Conservation (phyloP, 1,284 basidiomycete species). For the Ceratorhiza oryzae-sativae region DNA sequence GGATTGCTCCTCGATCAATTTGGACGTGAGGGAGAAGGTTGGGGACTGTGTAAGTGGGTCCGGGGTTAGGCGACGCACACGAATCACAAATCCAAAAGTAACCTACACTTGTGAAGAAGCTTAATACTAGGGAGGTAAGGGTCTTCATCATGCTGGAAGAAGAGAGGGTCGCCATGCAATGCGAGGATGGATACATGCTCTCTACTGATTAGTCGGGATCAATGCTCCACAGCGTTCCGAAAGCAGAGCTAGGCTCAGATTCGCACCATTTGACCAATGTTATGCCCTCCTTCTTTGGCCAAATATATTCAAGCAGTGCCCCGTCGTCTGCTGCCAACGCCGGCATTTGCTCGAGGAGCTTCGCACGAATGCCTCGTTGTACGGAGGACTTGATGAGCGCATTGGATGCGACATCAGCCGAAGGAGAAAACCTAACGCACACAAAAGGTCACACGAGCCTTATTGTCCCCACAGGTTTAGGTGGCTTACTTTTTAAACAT, state of each 20-base stretch:
- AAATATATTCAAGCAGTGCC: conserved; percentile 87
- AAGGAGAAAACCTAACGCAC: conserved; percentile 75
- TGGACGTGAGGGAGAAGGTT: conserved; percentile 86
- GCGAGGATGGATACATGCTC: conserved; percentile 95
- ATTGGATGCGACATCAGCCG: conserved; percentile 89
- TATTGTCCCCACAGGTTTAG: conserved; percentile 9
- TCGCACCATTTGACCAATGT: conserved; percentile 91
- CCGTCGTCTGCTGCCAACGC: conserved; percentile 62
- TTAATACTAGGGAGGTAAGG: conserved; percentile 89
- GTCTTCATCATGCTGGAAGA: conserved; percentile 98
- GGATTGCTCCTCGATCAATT: conserved; percentile 96
- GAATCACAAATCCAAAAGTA: conserved; percentile 32
- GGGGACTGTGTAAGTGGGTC: conserved; percentile 69
- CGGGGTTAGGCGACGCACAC: not conserved
- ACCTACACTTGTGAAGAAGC: conserved; percentile 89
- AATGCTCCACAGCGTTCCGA: not conserved
- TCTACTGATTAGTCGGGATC: conserved; percentile 65
- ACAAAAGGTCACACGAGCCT: not conserved
- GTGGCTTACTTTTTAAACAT: conserved; percentile 46
- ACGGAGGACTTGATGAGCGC: conserved; percentile 96
- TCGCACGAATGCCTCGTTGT: conserved; percentile 85
- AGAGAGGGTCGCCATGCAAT: conserved; percentile 83
- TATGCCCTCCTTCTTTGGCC: conserved; percentile 98
- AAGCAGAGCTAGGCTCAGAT: not conserved
- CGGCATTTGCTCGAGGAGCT: conserved; percentile 85